Conservation (phyloP, 306 rosid species). For the Cucumis hystrix region DNA sequence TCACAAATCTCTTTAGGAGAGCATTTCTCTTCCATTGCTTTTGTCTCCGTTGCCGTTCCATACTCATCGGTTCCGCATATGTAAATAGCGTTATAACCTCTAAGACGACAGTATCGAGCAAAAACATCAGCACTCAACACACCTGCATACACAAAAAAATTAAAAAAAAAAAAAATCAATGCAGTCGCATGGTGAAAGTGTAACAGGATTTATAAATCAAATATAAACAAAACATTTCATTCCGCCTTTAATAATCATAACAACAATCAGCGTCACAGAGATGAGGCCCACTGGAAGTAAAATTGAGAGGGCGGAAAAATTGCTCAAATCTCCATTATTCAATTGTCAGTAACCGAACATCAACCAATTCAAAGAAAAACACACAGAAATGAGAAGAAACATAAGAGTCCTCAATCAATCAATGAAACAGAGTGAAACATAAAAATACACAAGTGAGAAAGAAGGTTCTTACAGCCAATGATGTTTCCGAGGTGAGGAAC, state of each 20-base stretch:
- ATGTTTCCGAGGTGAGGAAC: slow-evolving; percentile 96
- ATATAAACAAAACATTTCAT: background rate
- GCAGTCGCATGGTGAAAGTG: background rate
- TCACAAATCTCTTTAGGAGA: slow-evolving; percentile 87
- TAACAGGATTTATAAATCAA: background rate
- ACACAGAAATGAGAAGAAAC: background rate
- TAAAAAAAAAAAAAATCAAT: background rate
- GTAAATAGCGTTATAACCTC: slow-evolving; percentile 71
- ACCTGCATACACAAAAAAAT: slow-evolving; percentile 13
- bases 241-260: background rate
- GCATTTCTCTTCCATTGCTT: slow-evolving; percentile 88
- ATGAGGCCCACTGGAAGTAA: background rate
- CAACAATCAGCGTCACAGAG: background rate
- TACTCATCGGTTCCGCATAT: slow-evolving; percentile 92
- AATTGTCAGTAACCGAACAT: background rate
- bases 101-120: slow-evolving; percentile 79
- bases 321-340: background rate
- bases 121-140: slow-evolving; percentile 93
- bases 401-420: background rate
- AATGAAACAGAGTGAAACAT: background rate
- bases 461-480: slow-evolving; percentile 43
- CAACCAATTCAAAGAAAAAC: background rate
- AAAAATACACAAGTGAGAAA: background rate
- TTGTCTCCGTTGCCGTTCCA: slow-evolving; percentile 93
- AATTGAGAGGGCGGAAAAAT: background rate